A percentile compares a stretch with the other conserved stretches of the same genome.
Evolutionary conservation across 345 rosid species (phyloP).

Genomic region (Cardiospermum halicacabum): DNA sequence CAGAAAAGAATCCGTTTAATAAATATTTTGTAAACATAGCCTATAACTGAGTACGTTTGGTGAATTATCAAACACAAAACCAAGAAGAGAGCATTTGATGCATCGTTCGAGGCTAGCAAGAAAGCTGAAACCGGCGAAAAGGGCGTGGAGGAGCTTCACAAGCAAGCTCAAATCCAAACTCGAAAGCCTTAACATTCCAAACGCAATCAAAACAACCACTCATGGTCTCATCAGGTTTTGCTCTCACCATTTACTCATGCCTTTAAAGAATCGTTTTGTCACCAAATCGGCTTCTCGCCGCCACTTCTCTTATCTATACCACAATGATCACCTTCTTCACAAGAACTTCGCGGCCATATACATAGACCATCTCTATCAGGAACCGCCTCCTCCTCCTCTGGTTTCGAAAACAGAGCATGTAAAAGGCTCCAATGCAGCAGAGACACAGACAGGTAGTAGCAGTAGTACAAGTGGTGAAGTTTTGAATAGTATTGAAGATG

Average conservation of each 20-base stretch:
- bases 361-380: slow-evolving; percentile 43
- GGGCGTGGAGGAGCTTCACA: slow-evolving; percentile 55
- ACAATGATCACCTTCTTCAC: slow-evolving; percentile 17
- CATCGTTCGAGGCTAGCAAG: slow-evolving; percentile 37
- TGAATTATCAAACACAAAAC: too few species aligned
- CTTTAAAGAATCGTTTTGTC: slow-evolving; percentile 40
- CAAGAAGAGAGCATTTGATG: slow-evolving; percentile 25
- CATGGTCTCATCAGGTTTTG: slow-evolving; percentile 40
- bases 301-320: slow-evolving; percentile 14
- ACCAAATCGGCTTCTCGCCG: slow-evolving; percentile 11
- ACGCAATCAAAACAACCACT: slow-evolving; percentile 36
- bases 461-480: slow-evolving; percentile 7
- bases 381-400: background rate
- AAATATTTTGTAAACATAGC: too few species aligned
- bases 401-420: slow-evolving; percentile 3
- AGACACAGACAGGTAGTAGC: slow-evolving; percentile 29
- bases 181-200: slow-evolving; percentile 31
- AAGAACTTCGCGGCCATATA: slow-evolving; percentile 30
- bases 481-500: slow-evolving; percentile 59
- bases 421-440: slow-evolving; percentile 9
- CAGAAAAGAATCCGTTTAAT: too few species aligned
- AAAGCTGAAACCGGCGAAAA: slow-evolving; percentile 60
- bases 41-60: too few species aligned
- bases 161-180: slow-evolving; percentile 41
- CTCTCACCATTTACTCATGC: slow-evolving; percentile 36